phyloP scores from a whole-genome alignment of 2,329 filamentous ascomycete genomes.

The Lachnellula hyalina region DNA sequence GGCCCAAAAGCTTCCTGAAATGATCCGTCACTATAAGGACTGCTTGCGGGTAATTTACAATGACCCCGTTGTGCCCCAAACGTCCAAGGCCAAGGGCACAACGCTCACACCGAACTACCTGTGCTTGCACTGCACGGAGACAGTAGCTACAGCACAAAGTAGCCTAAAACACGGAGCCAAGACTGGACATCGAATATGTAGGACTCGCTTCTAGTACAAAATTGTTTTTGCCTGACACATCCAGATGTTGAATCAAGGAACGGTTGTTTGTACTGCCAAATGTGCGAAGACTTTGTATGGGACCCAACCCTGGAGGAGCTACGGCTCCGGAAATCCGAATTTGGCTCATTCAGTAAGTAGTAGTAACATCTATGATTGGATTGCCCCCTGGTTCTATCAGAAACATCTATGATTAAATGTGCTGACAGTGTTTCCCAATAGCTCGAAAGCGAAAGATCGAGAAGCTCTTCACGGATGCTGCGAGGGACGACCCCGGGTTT shows the following conservation, averaged over 20 bases:
- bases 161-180: slow-evolving; percentile 61
- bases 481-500: slow-evolving; percentile 69
- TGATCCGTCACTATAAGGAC: slow-evolving; percentile 67
- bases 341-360: slow-evolving; percentile 56
- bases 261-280: slow-evolving; percentile 72
- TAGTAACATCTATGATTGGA: slow-evolving; percentile 1
- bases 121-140: slow-evolving; percentile 67
- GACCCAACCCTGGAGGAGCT: slow-evolving; percentile 75
- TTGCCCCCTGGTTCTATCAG: neutral
- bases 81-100: slow-evolving; percentile 54
- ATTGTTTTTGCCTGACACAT: slow-evolving; percentile 1
- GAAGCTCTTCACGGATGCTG: slow-evolving; percentile 59
- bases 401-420: neutral
- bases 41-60: slow-evolving; percentile 65
- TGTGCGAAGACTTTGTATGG: slow-evolving; percentile 78
- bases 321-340: slow-evolving; percentile 63
- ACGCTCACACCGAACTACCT: slow-evolving; percentile 64
- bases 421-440: slow-evolving; percentile 24
- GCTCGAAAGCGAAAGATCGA: slow-evolving; percentile 72
- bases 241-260: slow-evolving; percentile 72
- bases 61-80: slow-evolving; percentile 59
- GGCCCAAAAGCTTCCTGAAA: slow-evolving; percentile 55
- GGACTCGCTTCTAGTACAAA: slow-evolving; percentile 20
- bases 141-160: slow-evolving; percentile 57
- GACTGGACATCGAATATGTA: slow-evolving; percentile 71